A percentile compares a stretch with the other conserved stretches of the same genome.
Conservation (phyloP, 495 filamentous ascomycete genomes). For the Aspergillus nidulans region DNA sequence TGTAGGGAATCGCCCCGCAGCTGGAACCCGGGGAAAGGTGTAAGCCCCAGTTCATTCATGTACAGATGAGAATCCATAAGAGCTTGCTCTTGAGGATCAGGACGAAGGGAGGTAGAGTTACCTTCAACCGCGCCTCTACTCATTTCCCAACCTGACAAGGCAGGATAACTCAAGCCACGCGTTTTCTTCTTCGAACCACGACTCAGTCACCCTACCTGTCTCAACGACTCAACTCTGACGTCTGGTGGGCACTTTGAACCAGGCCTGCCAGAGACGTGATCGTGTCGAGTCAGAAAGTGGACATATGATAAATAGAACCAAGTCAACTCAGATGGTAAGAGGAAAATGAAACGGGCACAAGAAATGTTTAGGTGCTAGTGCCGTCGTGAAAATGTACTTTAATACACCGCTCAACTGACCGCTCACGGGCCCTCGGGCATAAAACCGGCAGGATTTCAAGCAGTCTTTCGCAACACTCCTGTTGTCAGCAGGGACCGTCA, state of each 20-base stretch:
- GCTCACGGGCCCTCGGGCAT: constrained; percentile 18
- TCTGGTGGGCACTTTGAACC: neutral
- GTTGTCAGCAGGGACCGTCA: constrained; percentile 2
- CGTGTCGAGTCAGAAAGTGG: neutral
- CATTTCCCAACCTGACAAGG: constrained; percentile 20
- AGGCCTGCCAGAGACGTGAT: neutral
- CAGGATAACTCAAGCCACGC: constrained; percentile 3
- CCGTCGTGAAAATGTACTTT: neutral
- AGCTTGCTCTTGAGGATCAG: constrained; percentile 16
- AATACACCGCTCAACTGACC: constrained; percentile 17
- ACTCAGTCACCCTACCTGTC: neutral
- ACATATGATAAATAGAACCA: neutral
- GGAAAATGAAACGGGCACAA: neutral
- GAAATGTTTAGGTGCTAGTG: neutral
- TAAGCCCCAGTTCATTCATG: constrained; percentile 43
- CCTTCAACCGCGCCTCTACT: constrained; percentile 33
- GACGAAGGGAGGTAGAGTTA: constrained; percentile 35
- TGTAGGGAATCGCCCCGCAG: constrained; percentile 18
- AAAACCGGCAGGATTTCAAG: constrained; percentile 21
- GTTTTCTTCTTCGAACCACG: neutral
- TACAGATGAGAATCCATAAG: constrained; percentile 20
- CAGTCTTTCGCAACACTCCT: neutral
- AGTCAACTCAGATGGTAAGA: neutral
- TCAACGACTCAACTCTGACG: neutral
- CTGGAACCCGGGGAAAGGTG: constrained; percentile 39